A percentile compares a stretch with the other conserved stretches of the same genome.
Conservation (phyloP, 176 grass and related monocot species). For the Eleusine indica region DNA sequence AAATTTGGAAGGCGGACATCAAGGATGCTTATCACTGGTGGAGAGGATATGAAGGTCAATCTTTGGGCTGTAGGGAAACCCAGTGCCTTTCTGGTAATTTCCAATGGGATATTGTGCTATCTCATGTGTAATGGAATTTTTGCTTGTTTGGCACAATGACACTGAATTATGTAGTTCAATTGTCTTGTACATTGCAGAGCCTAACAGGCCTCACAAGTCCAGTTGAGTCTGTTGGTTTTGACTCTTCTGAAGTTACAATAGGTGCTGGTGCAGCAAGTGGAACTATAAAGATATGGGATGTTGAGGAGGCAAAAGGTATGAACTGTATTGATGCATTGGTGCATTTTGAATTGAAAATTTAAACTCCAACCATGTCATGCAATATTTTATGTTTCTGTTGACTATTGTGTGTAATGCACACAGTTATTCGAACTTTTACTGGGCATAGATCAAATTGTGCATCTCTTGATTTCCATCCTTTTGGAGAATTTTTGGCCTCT, state of each 20-base stretch:
- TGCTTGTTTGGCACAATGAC: constrained; percentile 8
- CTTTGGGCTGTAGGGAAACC: constrained; percentile 92
- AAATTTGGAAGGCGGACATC: constrained; percentile 79
- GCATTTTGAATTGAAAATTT: constrained; percentile 10
- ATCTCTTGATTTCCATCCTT: constrained; percentile 90
- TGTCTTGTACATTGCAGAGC: constrained; percentile 55
- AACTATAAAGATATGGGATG: constrained; percentile 94
- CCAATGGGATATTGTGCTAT: neutral
- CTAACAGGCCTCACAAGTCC: constrained; percentile 81
- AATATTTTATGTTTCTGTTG: constrained; percentile 21
- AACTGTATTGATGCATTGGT: neutral
- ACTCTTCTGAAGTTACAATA: constrained; percentile 79
- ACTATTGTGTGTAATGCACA: constrained; percentile 16
- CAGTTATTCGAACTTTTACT: constrained; percentile 86
- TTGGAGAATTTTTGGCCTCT: constrained; percentile 92
- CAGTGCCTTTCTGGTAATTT: constrained; percentile 69
- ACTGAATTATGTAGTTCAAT: constrained; percentile 22
- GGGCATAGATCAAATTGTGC: constrained; percentile 90
- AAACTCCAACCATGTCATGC: constrained; percentile 12
- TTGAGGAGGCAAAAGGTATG: constrained; percentile 79
- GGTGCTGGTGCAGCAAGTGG: constrained; percentile 79
- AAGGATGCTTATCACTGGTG: constrained; percentile 80
- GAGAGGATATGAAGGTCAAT: constrained; percentile 89
- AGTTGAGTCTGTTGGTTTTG: constrained; percentile 87
- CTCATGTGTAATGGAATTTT: constrained; percentile 4